Percentiles rank a stretch among this genome's conserved stretches.
Evolutionary conservation across 2,329 filamentous ascomycete species (phyloP).

Genomic region (Aspergillus phoenicis): DNA sequence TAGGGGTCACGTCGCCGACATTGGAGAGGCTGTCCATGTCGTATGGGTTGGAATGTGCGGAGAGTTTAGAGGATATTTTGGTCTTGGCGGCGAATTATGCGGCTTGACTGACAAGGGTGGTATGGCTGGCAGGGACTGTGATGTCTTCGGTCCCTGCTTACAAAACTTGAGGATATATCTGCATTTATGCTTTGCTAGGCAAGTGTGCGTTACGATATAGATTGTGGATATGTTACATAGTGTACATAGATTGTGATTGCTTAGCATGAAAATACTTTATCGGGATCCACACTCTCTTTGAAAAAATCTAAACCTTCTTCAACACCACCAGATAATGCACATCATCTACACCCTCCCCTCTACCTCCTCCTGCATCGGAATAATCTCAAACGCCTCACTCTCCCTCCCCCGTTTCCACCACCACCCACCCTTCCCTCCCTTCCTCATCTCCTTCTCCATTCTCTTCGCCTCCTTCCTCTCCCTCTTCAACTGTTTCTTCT

Average conservation of each 20-base stretch:
- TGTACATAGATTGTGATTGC: too few species aligned
- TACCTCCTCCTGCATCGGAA: not conserved
- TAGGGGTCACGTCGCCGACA: not conserved
- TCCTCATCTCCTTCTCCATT: not conserved
- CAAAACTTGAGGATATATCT: too few species aligned
- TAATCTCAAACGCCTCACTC: not conserved
- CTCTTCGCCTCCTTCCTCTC: slow-evolving; percentile 22
- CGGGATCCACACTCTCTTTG: too few species aligned
- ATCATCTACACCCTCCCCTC: not conserved
- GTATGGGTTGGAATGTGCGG: slow-evolving; percentile 17
- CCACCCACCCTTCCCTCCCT: not conserved
- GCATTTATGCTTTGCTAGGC: too few species aligned
- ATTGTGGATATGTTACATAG: too few species aligned
- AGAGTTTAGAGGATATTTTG: slow-evolving; percentile 24
- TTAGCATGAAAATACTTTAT: too few species aligned
- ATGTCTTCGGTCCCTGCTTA: too few species aligned
- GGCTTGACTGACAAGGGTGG: not conserved
- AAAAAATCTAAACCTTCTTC: too few species aligned
- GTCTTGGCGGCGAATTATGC: slow-evolving; percentile 17
- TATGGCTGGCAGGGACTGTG: too few species aligned
- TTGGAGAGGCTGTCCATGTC: slow-evolving; percentile 11
- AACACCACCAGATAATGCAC: too few species aligned
- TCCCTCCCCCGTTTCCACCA: not conserved
- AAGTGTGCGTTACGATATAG: too few species aligned
- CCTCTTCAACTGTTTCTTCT: slow-evolving; percentile 38